Evolutionary conservation across 805 yeast genomes (phyloP).

Genomic region (Ogataea neopini): DNA sequence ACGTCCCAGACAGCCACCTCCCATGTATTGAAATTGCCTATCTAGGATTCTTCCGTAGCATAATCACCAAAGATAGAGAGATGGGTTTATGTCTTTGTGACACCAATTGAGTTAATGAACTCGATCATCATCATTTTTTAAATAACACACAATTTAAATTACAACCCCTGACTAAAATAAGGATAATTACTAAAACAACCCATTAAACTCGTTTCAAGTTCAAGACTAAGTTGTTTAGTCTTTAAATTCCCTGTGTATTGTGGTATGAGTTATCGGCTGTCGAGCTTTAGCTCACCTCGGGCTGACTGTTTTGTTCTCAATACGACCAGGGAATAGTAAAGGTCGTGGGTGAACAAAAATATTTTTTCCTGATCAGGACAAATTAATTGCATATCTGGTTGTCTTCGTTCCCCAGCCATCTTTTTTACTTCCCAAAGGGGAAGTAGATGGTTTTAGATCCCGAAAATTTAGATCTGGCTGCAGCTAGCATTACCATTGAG

Average conservation of each 20-base stretch:
- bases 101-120: too few relatives aligned
- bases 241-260: not conserved
- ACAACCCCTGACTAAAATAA: not conserved
- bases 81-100: too few relatives aligned
- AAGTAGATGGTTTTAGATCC: not conserved
- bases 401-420: constrained; percentile 3
- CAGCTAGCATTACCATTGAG: not conserved
- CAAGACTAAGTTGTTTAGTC: constrained; percentile 1
- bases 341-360: not conserved
- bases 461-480: not conserved
- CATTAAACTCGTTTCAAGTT: not conserved
- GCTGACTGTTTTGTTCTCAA: not conserved
- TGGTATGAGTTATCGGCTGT: too few relatives aligned
- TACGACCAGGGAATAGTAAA: not conserved
- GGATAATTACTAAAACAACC: not conserved
- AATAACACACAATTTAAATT: not conserved
- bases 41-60: too few relatives aligned
- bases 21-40: not conserved
- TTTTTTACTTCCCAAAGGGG: constrained; percentile 1
- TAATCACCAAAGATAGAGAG: too few relatives aligned
- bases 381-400: not conserved
- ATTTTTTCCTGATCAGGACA: constrained; percentile 2
- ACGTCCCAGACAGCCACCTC: not conserved
- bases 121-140: too few relatives aligned
- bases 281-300: too few relatives aligned